phyloP scores from a whole-genome alignment of 768 basidiomycete species.

The Lepiota subincarnata region DNA sequence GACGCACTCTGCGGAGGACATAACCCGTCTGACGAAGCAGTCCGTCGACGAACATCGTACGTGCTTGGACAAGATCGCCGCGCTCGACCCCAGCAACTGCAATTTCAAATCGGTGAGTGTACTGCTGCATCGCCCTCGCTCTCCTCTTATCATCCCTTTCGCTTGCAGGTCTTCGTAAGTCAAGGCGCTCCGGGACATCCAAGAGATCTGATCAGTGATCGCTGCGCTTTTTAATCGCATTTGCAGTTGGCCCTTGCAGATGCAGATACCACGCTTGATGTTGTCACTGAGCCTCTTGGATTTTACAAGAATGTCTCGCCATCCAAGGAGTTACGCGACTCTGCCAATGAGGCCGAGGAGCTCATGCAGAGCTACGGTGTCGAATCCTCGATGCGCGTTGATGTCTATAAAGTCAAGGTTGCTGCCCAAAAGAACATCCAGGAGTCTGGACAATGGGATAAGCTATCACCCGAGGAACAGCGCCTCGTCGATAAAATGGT shows the following conservation, averaged over 20 bases:
- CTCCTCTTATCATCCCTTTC: conserved; percentile 7
- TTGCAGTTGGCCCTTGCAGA: conserved; percentile 54
- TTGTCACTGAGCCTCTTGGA: conserved; percentile 51
- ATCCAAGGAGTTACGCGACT: conserved; percentile 73
- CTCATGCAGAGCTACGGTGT: conserved; percentile 67
- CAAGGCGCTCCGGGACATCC: conserved; percentile 6
- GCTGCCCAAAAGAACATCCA: conserved; percentile 68
- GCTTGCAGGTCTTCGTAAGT: conserved; percentile 68
- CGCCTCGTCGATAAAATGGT: conserved; percentile 81
- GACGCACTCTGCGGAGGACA: conserved; percentile 61
- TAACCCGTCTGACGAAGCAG: conserved; percentile 52
- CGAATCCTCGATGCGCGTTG: conserved; percentile 76
- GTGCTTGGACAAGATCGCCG: conserved; percentile 55
- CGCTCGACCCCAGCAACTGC: conserved; percentile 51
- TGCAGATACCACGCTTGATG: conserved; percentile 53
- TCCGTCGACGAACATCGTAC: conserved; percentile 54
- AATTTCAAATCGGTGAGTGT: conserved; percentile 62
- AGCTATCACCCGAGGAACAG: conserved; percentile 60
- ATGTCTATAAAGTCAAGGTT: conserved; percentile 71
- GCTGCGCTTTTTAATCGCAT: conserved; percentile 4
- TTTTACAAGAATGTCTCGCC: conserved; percentile 86
- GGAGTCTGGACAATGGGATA: conserved; percentile 55
- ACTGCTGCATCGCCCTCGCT: background rate
- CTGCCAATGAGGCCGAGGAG: conserved; percentile 72
- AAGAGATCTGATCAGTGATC: conserved; percentile 3